A percentile compares a stretch with the other conserved stretches of the same genome.
phyloP scores from a whole-genome alignment of 2,329 filamentous ascomycete species.

The Colletotrichum cereale region DNA sequence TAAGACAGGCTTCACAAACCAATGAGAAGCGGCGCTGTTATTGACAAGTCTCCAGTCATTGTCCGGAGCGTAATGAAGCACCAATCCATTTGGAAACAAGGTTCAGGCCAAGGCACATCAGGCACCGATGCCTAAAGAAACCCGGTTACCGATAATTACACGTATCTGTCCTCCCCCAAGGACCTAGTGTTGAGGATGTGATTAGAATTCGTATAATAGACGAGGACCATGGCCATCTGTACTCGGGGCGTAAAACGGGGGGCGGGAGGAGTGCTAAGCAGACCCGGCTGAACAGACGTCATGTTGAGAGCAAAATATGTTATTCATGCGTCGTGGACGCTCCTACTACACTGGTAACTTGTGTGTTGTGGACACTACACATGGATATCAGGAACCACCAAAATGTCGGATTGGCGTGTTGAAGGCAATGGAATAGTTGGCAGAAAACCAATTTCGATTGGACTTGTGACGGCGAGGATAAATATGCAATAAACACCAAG shows the following conservation, averaged over 20 bases:
- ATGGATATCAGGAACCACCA: background rate
- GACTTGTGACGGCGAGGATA: too few species aligned
- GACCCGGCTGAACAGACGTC: background rate
- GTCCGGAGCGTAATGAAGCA: background rate
- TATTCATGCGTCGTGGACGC: background rate
- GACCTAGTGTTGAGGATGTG: background rate
- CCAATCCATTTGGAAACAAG: background rate
- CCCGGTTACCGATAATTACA: background rate
- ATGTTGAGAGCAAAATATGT: background rate
- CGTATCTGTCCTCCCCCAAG: background rate
- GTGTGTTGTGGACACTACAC: background rate
- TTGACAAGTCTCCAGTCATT: background rate
- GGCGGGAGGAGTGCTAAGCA: background rate
- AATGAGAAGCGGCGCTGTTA: background rate
- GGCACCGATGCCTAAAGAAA: background rate
- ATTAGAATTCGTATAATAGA: background rate
- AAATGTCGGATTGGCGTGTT: background rate
- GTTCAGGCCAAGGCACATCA: background rate
- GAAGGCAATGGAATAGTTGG: too few species aligned
- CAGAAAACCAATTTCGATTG: background rate
- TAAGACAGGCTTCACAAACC: background rate
- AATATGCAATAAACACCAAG: background rate
- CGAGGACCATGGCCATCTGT: background rate
- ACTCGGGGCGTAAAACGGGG: background rate
- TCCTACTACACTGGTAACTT: background rate